Conservation (phyloP, 2,329 filamentous ascomycete species). For the Decorospora gaudefroyi region DNA sequence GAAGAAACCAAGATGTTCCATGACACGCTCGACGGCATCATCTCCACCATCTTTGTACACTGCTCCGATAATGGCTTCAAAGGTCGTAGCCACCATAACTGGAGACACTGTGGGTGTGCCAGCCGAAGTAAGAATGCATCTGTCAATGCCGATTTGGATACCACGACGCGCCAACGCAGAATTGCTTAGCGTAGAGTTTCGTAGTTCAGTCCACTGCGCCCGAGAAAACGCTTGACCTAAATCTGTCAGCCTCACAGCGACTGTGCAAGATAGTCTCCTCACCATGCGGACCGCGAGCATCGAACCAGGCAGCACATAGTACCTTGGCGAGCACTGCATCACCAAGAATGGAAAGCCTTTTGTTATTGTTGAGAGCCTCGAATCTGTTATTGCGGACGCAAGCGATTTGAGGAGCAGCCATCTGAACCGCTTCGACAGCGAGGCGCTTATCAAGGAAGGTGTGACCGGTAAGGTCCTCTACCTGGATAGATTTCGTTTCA, state of each 20-base stretch:
- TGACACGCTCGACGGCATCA: slow-evolving; percentile 9
- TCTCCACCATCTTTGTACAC: slow-evolving; percentile 36
- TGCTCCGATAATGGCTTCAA: slow-evolving; percentile 47
- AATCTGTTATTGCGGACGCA: not conserved
- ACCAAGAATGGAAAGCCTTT: slow-evolving; percentile 17
- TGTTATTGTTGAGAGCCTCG: slow-evolving; percentile 10
- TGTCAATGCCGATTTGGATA: slow-evolving; percentile 1
- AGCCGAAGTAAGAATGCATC: slow-evolving; percentile 6
- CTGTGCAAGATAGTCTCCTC: not conserved
- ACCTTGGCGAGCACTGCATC: slow-evolving; percentile 10
- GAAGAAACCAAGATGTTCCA: slow-evolving; percentile 12
- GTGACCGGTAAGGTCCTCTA: slow-evolving; percentile 13
- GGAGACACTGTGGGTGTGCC: slow-evolving; percentile 5
- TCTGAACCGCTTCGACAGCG: slow-evolving; percentile 20
- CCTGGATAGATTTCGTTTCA: not conserved
- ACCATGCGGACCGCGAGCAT: slow-evolving; percentile 8
- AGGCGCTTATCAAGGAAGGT: slow-evolving; percentile 16
- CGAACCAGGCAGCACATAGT: slow-evolving; percentile 19
- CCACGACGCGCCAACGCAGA: slow-evolving; percentile 4
- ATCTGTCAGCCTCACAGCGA: not conserved
- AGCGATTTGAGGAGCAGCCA: slow-evolving; percentile 5
- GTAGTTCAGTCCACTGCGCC: slow-evolving; percentile 11
- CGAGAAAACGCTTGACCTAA: slow-evolving; percentile 1
- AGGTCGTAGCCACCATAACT: slow-evolving; percentile 33
- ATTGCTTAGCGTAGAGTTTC: slow-evolving; percentile 7